These are phyloP conservation scores for Spizellomyces sp. DNA, from an alignment of 192 early-diverging fungal species.

Conservation along the genomic window DNA sequence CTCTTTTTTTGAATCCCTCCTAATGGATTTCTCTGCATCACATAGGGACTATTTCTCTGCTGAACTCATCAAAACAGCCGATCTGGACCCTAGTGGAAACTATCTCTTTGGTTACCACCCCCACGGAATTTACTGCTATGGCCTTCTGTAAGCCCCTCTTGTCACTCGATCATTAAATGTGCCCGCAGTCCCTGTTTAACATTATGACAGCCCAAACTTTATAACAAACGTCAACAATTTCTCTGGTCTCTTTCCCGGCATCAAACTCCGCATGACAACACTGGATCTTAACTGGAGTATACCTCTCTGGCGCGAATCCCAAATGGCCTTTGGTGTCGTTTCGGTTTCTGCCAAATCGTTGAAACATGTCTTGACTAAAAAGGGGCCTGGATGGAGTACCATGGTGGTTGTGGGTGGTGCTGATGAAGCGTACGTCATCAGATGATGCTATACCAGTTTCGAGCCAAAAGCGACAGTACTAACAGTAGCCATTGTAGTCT, in stretches of 20 bases:
- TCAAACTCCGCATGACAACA: slow-evolving; percentile 22
- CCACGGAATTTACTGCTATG: slow-evolving; percentile 53
- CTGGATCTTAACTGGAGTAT: slow-evolving; percentile 33
- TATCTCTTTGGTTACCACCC: slow-evolving; percentile 94
- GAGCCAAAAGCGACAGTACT: neutral
- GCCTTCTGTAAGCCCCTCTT: slow-evolving; percentile 19
- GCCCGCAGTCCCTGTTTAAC: neutral
- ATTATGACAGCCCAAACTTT: slow-evolving; percentile 20
- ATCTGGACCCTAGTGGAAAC: slow-evolving; percentile 78
- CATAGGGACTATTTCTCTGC: slow-evolving; percentile 72
- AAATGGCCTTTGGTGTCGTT: slow-evolving; percentile 23
- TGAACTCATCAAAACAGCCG: slow-evolving; percentile 75
- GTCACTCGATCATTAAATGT: neutral
- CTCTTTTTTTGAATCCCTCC: neutral
- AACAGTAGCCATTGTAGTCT: slow-evolving; percentile 1
- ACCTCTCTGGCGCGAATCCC: slow-evolving; percentile 36
- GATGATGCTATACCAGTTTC: no score
- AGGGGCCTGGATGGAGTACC: slow-evolving; percentile 21
- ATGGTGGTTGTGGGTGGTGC: slow-evolving; percentile 44
- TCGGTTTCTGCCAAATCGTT: slow-evolving; percentile 17
- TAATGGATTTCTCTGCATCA: neutral
- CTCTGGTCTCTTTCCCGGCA: slow-evolving; percentile 24
- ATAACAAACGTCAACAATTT: slow-evolving; percentile 10
- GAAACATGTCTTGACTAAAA: slow-evolving; percentile 23
- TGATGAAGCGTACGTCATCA: slow-evolving; percentile 24